Percentiles rank a stretch among this genome's conserved stretches.
These are phyloP conservation scores for Ormosia emarginata DNA, from an alignment of 306 rosid genomes.

Conservation along the genomic window DNA sequence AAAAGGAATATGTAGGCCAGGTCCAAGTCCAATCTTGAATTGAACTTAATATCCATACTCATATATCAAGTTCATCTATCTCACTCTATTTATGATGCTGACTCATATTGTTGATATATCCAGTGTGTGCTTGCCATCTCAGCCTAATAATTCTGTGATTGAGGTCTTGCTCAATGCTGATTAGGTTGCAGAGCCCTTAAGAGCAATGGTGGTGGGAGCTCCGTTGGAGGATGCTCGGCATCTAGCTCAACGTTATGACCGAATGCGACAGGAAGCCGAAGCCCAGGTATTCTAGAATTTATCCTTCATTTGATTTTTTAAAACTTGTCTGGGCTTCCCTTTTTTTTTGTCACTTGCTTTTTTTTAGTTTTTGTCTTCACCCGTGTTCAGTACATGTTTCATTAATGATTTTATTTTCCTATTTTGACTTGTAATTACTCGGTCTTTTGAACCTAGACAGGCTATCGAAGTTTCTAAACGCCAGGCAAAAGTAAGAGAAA, in stretches of 20 bases:
- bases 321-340: neutral
- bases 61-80: neutral
- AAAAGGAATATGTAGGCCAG: neutral
- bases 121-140: neutral
- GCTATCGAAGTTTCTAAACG: conserved; percentile 93
- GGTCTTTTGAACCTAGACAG: conserved; percentile 75
- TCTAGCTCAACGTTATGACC: conserved; percentile 90
- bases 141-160: conserved; percentile 9
- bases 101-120: conserved; percentile 15
- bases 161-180: conserved; percentile 25
- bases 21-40: neutral
- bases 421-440: conserved; percentile 28
- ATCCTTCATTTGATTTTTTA: conserved; percentile 9
- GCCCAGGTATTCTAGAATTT: conserved; percentile 65
- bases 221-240: conserved; percentile 93
- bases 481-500: conserved; percentile 79
- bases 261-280: conserved; percentile 93
- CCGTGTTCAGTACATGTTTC: neutral
- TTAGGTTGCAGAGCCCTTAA: conserved; percentile 89
- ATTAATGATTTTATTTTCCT: conserved; percentile 10
- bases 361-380: neutral
- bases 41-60: neutral
- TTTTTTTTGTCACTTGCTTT: neutral
- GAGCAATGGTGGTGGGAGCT: conserved; percentile 94
- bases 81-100: neutral